Evolutionary conservation across 352 stramenopile genomes (phyloP).

Genomic region (Thraustotheca clavata): DNA sequence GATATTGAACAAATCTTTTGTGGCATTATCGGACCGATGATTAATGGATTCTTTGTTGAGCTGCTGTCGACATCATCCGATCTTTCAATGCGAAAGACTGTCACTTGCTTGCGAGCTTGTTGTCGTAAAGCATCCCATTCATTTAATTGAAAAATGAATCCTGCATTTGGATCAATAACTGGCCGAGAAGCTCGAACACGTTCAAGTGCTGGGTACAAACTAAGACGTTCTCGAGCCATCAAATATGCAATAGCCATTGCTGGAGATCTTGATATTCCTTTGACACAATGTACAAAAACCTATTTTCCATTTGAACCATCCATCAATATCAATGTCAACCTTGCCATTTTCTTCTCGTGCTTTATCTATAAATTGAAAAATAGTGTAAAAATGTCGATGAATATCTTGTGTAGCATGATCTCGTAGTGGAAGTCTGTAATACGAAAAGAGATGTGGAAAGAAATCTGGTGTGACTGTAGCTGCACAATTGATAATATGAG

Average conservation of each 20-base stretch:
- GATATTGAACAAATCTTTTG: constrained; percentile 8
- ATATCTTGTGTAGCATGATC: constrained; percentile 85
- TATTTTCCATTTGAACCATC: not conserved
- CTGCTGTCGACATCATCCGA: constrained; percentile 33
- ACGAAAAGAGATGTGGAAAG: constrained; percentile 72
- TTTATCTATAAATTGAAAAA: constrained; percentile 84
- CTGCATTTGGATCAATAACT: constrained; percentile 76
- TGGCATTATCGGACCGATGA: constrained; percentile 9
- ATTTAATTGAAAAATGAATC: constrained; percentile 85
- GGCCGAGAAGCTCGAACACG: constrained; percentile 63
- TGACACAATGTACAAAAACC: constrained; percentile 83
- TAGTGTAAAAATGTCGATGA: constrained; percentile 74
- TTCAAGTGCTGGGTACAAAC: constrained; percentile 72
- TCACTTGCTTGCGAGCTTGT: constrained; percentile 34
- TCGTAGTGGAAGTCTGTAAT: constrained; percentile 80
- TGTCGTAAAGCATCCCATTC: constrained; percentile 75
- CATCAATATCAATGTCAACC: not conserved
- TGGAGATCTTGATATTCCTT: constrained; percentile 80
- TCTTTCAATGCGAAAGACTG: constrained; percentile 70
- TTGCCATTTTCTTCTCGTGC: constrained; percentile 54
- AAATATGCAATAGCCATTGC: constrained; percentile 85
- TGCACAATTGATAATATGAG: constrained; percentile 86
- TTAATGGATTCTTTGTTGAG: not conserved
- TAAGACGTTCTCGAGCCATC: constrained; percentile 82
- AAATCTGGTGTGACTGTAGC: constrained; percentile 62